phyloP scores from a whole-genome alignment of 1,139 yeast species.

The Diutina sp. region DNA sequence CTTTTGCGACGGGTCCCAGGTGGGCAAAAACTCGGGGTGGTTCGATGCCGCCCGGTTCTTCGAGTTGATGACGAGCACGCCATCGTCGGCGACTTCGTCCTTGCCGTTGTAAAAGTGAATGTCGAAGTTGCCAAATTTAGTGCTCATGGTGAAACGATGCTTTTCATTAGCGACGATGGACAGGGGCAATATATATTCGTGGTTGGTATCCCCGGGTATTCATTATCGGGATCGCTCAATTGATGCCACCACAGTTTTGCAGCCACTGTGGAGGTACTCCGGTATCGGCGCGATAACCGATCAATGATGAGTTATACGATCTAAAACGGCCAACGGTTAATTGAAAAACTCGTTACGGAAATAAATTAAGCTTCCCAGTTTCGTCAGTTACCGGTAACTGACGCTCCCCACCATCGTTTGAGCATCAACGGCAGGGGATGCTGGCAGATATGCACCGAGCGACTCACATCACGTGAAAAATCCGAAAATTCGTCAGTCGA shows the following conservation, averaged over 20 bases:
- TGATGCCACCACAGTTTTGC: slow-evolving; percentile 2
- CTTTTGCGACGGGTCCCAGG: slow-evolving; percentile 34
- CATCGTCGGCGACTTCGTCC: slow-evolving; percentile 15
- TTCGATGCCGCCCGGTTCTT: slow-evolving; percentile 9
- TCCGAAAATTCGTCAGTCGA: neutral
- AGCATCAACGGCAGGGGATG: too few species aligned
- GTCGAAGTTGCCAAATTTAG: slow-evolving; percentile 10
- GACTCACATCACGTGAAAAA: neutral
- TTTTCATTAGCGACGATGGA: neutral
- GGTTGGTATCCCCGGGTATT: neutral
- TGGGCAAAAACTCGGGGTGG: slow-evolving; percentile 32
- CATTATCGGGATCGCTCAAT: neutral
- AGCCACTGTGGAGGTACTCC: neutral
- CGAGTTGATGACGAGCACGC: slow-evolving; percentile 16
- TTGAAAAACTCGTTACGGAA: neutral
- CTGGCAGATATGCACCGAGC: neutral
- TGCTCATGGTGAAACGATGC: neutral
- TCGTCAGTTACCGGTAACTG: too few species aligned
- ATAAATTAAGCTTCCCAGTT: too few species aligned
- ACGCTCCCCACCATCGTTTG: too few species aligned
- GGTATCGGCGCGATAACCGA: neutral
- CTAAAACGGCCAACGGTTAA: neutral
- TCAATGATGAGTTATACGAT: neutral
- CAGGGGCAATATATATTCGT: neutral
- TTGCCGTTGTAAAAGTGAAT: slow-evolving; percentile 17